Evolutionary conservation across 2,329 filamentous ascomycete genomes (phyloP).

Genomic region (Coniochaeta prunicola): DNA sequence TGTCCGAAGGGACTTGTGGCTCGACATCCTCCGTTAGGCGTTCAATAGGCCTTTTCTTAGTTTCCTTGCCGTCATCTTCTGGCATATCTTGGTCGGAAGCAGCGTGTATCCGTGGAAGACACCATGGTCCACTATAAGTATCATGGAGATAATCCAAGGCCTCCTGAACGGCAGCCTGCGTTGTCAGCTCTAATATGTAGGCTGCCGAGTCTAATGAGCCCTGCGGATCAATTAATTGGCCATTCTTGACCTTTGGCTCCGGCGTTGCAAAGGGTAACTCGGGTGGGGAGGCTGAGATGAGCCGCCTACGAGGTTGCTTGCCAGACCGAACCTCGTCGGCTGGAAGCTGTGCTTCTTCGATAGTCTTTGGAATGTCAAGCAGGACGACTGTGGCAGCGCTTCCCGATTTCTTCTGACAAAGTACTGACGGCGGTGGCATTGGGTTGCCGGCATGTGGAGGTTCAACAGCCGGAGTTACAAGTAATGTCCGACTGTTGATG

Average conservation of each 20-base stretch:
- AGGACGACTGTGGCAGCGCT: slow-evolving; percentile 41
- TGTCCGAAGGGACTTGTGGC: not conserved
- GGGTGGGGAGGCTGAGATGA: slow-evolving; percentile 38
- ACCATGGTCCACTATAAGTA: slow-evolving; percentile 35
- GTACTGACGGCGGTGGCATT: slow-evolving; percentile 27
- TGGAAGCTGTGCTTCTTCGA: slow-evolving; percentile 57
- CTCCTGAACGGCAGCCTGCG: slow-evolving; percentile 33
- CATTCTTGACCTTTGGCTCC: slow-evolving; percentile 39
- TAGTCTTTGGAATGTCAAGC: slow-evolving; percentile 63
- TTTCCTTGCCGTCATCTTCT: slow-evolving; percentile 1
- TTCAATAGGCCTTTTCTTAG: slow-evolving; percentile 4
- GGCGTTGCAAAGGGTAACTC: slow-evolving; percentile 42
- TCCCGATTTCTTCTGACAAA: slow-evolving; percentile 41
- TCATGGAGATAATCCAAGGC: slow-evolving; percentile 31
- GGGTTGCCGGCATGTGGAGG: not conserved
- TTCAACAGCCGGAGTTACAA: not conserved
- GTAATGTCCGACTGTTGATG: not conserved
- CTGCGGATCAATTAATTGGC: slow-evolving; percentile 12
- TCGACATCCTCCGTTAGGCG: slow-evolving; percentile 6
- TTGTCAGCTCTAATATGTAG: slow-evolving; percentile 49
- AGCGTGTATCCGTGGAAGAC: slow-evolving; percentile 30
- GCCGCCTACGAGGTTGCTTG: slow-evolving; percentile 21
- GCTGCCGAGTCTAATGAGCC: slow-evolving; percentile 30
- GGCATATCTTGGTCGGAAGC: not conserved
- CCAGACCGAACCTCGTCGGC: slow-evolving; percentile 20